Evolutionary conservation across 805 yeast species (phyloP).

Genomic region (Saccharomycopsis vini): DNA sequence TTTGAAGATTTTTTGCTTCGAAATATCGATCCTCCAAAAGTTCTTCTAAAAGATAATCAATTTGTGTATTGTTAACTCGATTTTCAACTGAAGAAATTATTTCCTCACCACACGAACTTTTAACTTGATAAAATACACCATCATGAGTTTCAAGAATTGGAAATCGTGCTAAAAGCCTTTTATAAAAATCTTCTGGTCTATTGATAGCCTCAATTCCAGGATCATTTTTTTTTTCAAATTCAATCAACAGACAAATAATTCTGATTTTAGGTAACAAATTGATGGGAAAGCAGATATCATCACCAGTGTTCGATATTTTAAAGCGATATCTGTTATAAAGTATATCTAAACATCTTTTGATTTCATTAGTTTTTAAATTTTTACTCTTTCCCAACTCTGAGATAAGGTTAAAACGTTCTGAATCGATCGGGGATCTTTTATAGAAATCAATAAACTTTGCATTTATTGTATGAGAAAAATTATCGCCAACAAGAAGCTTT

Average conservation of each 20-base stretch:
- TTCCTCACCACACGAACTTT: constrained; percentile 13
- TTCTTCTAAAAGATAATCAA: background rate
- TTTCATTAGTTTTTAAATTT: background rate
- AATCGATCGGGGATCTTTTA: background rate
- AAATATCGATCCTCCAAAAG: background rate
- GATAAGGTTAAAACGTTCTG: constrained; percentile 1
- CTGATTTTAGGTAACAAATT: too few species aligned
- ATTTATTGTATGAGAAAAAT: too few species aligned
- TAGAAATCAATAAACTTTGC: background rate
- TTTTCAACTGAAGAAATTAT: background rate
- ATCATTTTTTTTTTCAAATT: background rate
- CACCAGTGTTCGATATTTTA: too few species aligned
- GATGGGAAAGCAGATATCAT: too few species aligned
- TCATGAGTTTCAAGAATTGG: constrained; percentile 9
- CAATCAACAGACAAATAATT: constrained; percentile 9
- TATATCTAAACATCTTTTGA: background rate
- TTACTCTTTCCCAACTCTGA: background rate
- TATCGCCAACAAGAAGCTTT: too few species aligned
- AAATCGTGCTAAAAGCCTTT: constrained; percentile 2
- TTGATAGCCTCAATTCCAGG: background rate
- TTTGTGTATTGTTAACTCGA: background rate
- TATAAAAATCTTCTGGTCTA: background rate
- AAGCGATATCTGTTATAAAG: too few species aligned
- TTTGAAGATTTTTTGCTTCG: background rate
- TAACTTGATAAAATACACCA: constrained; percentile 10